A percentile compares a stretch with the other conserved stretches of the same genome.
phyloP scores from a whole-genome alignment of 2,329 filamentous ascomycete species.

The Beauveria medogensis region DNA sequence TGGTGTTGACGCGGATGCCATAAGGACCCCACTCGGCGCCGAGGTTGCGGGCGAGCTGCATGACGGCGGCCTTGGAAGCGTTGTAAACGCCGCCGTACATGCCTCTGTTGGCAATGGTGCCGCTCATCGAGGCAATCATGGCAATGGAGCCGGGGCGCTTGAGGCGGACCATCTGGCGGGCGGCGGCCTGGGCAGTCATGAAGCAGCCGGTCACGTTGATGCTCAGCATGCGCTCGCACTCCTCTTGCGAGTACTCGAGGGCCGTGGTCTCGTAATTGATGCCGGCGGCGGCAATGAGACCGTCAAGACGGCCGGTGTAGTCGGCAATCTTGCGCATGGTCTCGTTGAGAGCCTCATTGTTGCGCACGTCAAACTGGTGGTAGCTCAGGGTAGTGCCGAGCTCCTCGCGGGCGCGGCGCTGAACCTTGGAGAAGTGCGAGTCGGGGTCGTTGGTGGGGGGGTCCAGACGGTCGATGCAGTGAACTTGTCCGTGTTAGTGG shows the following conservation, averaged over 20 bases:
- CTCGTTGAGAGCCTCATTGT: constrained; percentile 58
- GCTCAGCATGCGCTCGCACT: constrained; percentile 70
- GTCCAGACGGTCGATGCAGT: constrained; percentile 56
- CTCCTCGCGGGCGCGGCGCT: constrained; percentile 53
- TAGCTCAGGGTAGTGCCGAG: constrained; percentile 65
- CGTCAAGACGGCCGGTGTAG: constrained; percentile 65
- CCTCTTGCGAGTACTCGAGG: constrained; percentile 69
- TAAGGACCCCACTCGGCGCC: constrained; percentile 65
- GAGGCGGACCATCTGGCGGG: constrained; percentile 60
- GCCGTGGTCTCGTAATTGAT: constrained; percentile 80
- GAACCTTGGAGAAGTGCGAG: constrained; percentile 57
- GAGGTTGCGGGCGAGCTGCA: constrained; percentile 63
- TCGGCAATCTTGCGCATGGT: constrained; percentile 62
- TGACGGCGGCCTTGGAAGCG: constrained; percentile 64
- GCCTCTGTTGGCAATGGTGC: constrained; percentile 55
- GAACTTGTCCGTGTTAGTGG: constrained; percentile 36
- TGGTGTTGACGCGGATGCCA: constrained; percentile 72
- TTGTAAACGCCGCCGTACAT: constrained; percentile 62
- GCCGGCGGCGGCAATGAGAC: constrained; percentile 60
- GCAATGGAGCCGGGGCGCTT: constrained; percentile 53
- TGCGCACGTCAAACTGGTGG: constrained; percentile 71
- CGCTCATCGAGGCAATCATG: constrained; percentile 64
- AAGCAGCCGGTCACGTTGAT: constrained; percentile 82
- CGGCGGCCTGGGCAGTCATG: constrained; percentile 83
- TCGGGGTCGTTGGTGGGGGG: constrained; percentile 35